These are phyloP conservation scores for Ramularia endophylla DNA, from an alignment of 2,329 filamentous ascomycete species.

Conservation along the genomic window DNA sequence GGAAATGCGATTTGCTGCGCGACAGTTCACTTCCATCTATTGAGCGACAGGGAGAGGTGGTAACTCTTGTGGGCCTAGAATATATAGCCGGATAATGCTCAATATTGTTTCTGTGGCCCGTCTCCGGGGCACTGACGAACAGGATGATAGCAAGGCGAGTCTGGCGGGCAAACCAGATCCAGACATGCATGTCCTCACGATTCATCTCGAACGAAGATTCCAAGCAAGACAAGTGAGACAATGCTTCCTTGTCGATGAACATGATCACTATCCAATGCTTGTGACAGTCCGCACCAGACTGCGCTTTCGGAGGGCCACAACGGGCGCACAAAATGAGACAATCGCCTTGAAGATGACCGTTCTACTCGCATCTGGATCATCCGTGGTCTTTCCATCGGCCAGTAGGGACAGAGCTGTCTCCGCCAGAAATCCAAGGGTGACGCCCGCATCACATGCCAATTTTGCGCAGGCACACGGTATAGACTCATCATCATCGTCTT, in stretches of 20 bases:
- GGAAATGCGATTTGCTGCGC: conserved; percentile 43
- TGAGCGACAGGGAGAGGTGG: too few species aligned
- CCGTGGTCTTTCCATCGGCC: not conserved
- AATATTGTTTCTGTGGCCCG: too few species aligned
- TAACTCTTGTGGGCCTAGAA: too few species aligned
- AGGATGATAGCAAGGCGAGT: too few species aligned
- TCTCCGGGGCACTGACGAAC: too few species aligned
- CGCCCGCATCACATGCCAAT: conserved; percentile 24
- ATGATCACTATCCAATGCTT: conserved; percentile 11
- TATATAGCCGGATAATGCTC: too few species aligned
- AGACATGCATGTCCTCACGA: too few species aligned
- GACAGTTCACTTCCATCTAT: conserved; percentile 15
- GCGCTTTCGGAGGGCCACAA: conserved; percentile 13
- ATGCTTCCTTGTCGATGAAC: not conserved
- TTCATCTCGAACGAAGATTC: too few species aligned
- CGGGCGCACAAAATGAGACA: conserved; percentile 21
- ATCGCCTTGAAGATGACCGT: conserved; percentile 24
- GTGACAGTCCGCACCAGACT: conserved; percentile 14
- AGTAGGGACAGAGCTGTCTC: conserved; percentile 21
- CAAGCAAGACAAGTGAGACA: too few species aligned
- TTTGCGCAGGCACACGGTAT: conserved; percentile 15
- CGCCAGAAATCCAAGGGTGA: conserved; percentile 26
- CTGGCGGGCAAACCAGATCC: too few species aligned
- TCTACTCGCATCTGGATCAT: conserved; percentile 1
- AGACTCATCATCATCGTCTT: not conserved